Conservation (phyloP, 768 basidiomycete genomes). For the Termitomyces sp. region DNA sequence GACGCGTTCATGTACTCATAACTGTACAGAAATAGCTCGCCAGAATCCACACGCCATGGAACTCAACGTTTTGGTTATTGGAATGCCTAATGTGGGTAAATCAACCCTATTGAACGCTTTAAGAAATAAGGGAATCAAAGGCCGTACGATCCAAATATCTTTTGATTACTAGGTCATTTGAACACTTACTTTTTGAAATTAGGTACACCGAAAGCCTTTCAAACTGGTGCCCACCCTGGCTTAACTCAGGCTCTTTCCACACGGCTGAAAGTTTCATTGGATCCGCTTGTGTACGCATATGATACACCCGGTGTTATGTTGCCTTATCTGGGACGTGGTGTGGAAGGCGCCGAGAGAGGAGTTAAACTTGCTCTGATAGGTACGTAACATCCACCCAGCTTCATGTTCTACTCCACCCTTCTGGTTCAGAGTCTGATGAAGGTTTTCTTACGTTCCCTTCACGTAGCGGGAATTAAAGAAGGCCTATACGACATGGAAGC, state of each 20-base stretch:
- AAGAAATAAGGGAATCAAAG: constrained; percentile 78
- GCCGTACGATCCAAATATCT: constrained; percentile 48
- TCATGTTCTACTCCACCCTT: constrained; percentile 2
- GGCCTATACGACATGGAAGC: constrained; percentile 82
- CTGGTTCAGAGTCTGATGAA: constrained; percentile 15
- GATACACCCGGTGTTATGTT: constrained; percentile 98
- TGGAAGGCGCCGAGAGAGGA: constrained; percentile 83
- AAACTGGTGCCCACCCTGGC: constrained; percentile 86
- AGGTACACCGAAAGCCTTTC: constrained; percentile 85
- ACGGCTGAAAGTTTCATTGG: constrained; percentile 74
- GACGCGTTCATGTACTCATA: constrained; percentile 3
- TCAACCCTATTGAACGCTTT: constrained; percentile 91
- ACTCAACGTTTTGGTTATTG: constrained; percentile 87
- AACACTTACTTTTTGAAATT: constrained; percentile 6
- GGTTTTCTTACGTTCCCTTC: constrained; percentile 5
- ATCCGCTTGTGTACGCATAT: constrained; percentile 86
- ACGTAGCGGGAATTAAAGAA: constrained; percentile 88
- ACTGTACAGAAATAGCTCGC: constrained; percentile 56
- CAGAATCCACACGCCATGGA: constrained; percentile 65
- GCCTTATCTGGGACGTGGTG: constrained; percentile 85
- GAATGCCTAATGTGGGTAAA: constrained; percentile 99
- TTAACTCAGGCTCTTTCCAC: constrained; percentile 87
- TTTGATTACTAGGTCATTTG: constrained; percentile 2
- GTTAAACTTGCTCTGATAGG: constrained; percentile 92
- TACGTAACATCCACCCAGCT: constrained; percentile 37